A percentile compares a stretch with the other conserved stretches of the same genome.
These are phyloP conservation scores for Didymella glomerata DNA, from an alignment of 2,329 filamentous ascomycete species.

Conservation along the genomic window DNA sequence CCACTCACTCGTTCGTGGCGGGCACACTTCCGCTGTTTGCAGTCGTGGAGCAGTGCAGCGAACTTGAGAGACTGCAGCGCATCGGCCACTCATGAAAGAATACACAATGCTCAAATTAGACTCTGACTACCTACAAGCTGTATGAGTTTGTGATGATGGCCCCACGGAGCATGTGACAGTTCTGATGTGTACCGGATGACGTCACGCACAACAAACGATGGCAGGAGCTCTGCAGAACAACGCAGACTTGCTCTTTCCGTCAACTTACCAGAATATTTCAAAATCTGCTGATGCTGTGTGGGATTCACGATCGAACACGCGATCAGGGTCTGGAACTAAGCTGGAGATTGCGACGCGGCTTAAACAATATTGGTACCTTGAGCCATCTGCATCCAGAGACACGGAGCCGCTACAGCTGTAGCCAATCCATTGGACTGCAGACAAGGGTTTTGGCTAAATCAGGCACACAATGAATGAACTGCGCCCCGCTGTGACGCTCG, in stretches of 20 bases:
- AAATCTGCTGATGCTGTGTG: background rate
- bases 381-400: slow-evolving; percentile 5
- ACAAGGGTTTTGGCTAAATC: slow-evolving; percentile 9
- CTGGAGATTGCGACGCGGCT: slow-evolving; percentile 14
- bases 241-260: background rate
- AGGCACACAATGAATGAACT: slow-evolving; percentile 11
- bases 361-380: slow-evolving; percentile 15
- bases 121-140: background rate
- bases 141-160: background rate
- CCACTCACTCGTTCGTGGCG: background rate
- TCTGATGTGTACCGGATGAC: background rate
- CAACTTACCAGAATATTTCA: background rate
- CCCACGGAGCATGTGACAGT: background rate
- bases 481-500: slow-evolving; percentile 28
- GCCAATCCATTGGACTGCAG: slow-evolving; percentile 13
- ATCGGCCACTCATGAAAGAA: background rate
- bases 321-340: slow-evolving; percentile 9
- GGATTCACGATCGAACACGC: slow-evolving; percentile 7
- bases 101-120: background rate
- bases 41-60: background rate
- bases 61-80: background rate
- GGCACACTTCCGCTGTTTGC: background rate
- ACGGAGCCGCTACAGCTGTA: slow-evolving; percentile 4
- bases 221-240: background rate
- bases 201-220: background rate